These are phyloP conservation scores for Cynara cardunculus DNA, from an alignment of 129 eudicot genomes.

Conservation along the genomic window DNA sequence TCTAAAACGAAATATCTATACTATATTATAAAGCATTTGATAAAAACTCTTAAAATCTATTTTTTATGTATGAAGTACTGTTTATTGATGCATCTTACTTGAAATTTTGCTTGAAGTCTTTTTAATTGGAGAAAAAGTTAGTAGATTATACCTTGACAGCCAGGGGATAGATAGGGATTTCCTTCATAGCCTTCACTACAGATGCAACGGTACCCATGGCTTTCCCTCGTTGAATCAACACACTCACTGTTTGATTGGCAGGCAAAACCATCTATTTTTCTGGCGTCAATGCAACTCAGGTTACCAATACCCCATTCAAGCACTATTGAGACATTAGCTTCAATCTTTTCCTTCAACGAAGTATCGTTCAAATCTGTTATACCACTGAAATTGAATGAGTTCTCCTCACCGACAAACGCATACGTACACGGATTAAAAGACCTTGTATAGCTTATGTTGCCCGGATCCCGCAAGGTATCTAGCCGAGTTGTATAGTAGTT, in stretches of 20 bases:
- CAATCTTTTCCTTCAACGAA: neutral
- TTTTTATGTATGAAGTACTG: no score
- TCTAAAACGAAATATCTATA: no score
- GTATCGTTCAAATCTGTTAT: conserved; percentile 13
- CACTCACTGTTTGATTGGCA: neutral
- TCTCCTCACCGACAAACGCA: conserved; percentile 44
- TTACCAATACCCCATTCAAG: conserved; percentile 43
- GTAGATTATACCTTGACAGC: no score
- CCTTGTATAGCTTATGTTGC: neutral
- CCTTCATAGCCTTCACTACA: no score
- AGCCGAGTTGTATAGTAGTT: conserved; percentile 23
- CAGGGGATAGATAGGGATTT: no score
- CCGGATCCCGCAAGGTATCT: neutral
- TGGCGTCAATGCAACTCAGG: neutral
- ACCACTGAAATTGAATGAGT: conserved; percentile 25
- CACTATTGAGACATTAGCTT: conserved; percentile 22
- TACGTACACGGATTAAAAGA: conserved; percentile 28
- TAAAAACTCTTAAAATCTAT: no score
- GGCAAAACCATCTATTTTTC: neutral
- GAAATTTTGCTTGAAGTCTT: no score
- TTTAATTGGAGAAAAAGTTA: no score
- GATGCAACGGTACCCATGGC: no score
- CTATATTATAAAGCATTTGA: no score
- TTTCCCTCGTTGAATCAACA: no score
- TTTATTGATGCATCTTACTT: no score